Evolutionary conservation across 306 rosid genomes (phyloP).

Genomic region (Prunus armeniaca): DNA sequence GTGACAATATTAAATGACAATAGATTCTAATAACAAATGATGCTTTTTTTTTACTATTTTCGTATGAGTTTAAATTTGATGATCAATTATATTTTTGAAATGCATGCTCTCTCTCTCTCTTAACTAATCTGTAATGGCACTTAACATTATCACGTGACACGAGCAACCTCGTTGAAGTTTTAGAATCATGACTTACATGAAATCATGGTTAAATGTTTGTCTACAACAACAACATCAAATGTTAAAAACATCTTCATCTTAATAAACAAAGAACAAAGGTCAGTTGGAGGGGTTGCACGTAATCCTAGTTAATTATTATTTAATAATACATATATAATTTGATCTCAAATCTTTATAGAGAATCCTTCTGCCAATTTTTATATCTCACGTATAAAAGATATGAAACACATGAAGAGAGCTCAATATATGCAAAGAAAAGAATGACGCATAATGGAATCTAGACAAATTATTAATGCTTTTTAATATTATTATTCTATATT

Average conservation of each 20-base stretch:
- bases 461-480: not conserved
- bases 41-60: accelerated
- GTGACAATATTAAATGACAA: too few species aligned
- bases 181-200: too few species aligned
- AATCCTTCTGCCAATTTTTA: not conserved
- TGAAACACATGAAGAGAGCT: not conserved
- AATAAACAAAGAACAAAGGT: not conserved
- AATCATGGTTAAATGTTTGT: too few species aligned
- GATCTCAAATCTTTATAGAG: not conserved
- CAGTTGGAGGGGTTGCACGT: not conserved
- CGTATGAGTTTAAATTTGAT: too few species aligned
- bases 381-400: not conserved
- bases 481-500: too few species aligned
- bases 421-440: not conserved
- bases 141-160: too few species aligned
- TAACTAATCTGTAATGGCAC: too few species aligned
- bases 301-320: not conserved
- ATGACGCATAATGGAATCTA: not conserved
- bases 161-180: too few species aligned
- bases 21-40: too few species aligned
- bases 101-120: too few species aligned
- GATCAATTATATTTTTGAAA: too few species aligned
- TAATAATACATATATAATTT: not conserved
- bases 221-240: not conserved
- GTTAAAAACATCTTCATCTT: not conserved